Evolutionary conservation across 495 filamentous ascomycete species (phyloP).

Genomic region (Daldinia childiae): DNA sequence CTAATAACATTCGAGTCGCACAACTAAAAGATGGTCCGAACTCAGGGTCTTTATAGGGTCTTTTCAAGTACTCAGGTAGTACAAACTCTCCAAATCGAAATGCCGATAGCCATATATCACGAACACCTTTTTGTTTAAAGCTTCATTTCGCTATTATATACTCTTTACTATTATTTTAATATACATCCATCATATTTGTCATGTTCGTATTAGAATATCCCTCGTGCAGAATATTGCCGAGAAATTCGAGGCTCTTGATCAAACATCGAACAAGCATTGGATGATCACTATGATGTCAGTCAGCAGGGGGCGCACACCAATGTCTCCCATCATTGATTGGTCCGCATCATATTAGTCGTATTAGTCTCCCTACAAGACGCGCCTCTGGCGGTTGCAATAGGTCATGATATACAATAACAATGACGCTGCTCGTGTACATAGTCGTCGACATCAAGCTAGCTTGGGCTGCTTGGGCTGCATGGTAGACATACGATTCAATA

Average conservation of each 20-base stretch:
- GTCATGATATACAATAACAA: slow-evolving; percentile 30
- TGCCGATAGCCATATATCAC: slow-evolving; percentile 18
- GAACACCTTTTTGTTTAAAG: slow-evolving; percentile 11
- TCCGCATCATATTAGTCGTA: slow-evolving; percentile 2
- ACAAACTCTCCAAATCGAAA: slow-evolving; percentile 33
- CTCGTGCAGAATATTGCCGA: slow-evolving; percentile 2
- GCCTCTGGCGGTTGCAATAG: slow-evolving; percentile 33
- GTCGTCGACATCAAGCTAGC: slow-evolving; percentile 11
- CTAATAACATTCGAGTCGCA: slow-evolving; percentile 12
- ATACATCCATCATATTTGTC: neutral
- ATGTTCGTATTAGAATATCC: neutral
- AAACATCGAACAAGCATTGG: slow-evolving; percentile 11
- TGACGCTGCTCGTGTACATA: slow-evolving; percentile 18
- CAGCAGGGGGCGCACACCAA: slow-evolving; percentile 19
- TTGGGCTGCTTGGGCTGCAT: neutral
- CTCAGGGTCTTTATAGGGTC: neutral
- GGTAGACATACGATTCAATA: neutral
- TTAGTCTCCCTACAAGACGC: slow-evolving; percentile 4
- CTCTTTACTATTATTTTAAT: neutral
- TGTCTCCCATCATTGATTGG: slow-evolving; percentile 8
- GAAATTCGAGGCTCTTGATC: slow-evolving; percentile 9
- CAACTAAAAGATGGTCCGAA: slow-evolving; percentile 18
- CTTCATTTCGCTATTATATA: neutral
- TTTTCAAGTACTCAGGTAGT: slow-evolving; percentile 5
- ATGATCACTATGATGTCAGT: slow-evolving; percentile 32